These are phyloP conservation scores for Dactylis glomerata DNA, from an alignment of 176 grass and related monocot species.

Conservation along the genomic window DNA sequence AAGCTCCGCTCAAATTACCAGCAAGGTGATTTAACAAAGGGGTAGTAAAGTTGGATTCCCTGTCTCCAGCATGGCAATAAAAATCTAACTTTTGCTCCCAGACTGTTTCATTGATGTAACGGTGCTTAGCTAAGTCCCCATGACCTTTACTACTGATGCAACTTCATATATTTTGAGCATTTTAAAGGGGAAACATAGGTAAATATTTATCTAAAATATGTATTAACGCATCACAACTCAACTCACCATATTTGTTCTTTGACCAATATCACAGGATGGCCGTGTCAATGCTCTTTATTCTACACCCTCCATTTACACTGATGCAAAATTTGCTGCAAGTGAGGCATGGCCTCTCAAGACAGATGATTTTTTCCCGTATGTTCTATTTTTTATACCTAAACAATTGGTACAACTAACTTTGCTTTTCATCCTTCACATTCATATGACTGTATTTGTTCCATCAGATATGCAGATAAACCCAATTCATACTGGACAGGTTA, in stretches of 20 bases:
- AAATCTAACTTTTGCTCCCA: too few relatives aligned
- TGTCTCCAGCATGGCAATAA: too few relatives aligned
- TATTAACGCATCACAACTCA: background rate
- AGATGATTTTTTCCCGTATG: slow-evolving; percentile 96
- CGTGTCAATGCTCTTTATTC: slow-evolving; percentile 97
- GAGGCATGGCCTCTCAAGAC: slow-evolving; percentile 91
- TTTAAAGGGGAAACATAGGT: background rate
- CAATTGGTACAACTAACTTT: background rate
- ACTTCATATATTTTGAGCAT: background rate
- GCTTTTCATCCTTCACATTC: background rate
- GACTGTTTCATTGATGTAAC: too few relatives aligned
- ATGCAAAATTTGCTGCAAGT: slow-evolving; percentile 85
- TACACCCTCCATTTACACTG: slow-evolving; percentile 96
- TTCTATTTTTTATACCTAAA: slow-evolving; percentile 15
- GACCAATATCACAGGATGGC: slow-evolving; percentile 65
- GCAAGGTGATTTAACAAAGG: too few relatives aligned
- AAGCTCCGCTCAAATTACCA: too few relatives aligned
- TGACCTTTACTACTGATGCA: background rate
- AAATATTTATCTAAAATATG: background rate
- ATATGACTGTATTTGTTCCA: slow-evolving; percentile 35
- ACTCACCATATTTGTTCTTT: slow-evolving; percentile 31
- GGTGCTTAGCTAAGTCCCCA: too few relatives aligned
- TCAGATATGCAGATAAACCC: slow-evolving; percentile 91
- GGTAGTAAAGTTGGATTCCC: too few relatives aligned
- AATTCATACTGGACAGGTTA: slow-evolving; percentile 98